Evolutionary conservation across 179 eudicot species (phyloP), one percentile per base, ranked within the genome.

Genomic region (Vitellaria paradoxa): DNA sequence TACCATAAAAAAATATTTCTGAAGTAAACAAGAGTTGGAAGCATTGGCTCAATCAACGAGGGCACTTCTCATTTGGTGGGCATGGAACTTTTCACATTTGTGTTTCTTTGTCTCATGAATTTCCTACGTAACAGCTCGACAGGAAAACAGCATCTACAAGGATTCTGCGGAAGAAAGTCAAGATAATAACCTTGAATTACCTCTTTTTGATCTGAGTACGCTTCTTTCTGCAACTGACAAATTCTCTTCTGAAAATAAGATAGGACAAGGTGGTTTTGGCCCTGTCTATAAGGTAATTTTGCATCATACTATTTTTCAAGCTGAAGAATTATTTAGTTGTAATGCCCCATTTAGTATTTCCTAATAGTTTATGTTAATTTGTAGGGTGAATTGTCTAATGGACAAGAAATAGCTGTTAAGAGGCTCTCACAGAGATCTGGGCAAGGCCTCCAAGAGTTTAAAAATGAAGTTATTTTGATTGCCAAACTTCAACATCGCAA

Each of bases 201-300:
- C 92, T 18, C 65, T 88, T 68, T 91, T 79, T 50, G 92, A 89
- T 76, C 71, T 86, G 12, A 77, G 79, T 60, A 82, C 85, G 45
- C 60, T 93, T 53, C 85, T 73, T 57, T 62, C 67, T 10, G 98
- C 98, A 40, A 93, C 98, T 14, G 75, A 85, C 75, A 87, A 87
- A 76, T 93, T 93, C 83, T 85, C 89, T 13, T 78, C 81, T 4
- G 81, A 68, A 17, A 90, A 90, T 78, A 90, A 90, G 69, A 87
- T 93, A 7, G 98, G 98, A 24, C 88, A 89, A 85, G 98, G 98
- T 56, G 96, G 98, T 77, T 93, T 93, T 84, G 98, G 98, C 42
- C 85, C 87, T n/a, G 98, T 93, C 50, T 93, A 87, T 55, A 90
- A 90, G 97, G 98, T 93, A 85, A 75, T 26, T 26, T 53, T 24